Percentiles rank a stretch among this genome's conserved stretches.
Evolutionary conservation across 345 rosid genomes (phyloP).

Genomic region (Hevea brasiliensis): DNA sequence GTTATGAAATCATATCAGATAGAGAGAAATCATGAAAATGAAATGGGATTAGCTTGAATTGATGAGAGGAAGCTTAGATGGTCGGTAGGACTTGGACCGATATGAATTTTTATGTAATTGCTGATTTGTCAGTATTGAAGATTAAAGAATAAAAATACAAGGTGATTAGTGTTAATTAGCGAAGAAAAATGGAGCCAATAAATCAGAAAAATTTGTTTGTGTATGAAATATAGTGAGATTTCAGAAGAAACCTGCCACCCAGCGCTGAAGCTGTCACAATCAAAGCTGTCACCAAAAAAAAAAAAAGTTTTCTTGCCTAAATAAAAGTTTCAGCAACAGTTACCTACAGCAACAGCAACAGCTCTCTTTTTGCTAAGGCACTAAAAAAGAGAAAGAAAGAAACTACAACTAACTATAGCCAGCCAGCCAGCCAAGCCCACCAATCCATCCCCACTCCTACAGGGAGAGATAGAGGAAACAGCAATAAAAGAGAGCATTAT

Average conservation of each 20-base stretch:
- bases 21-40: too few relatives aligned
- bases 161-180: background rate
- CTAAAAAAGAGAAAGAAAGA: conserved; percentile 23
- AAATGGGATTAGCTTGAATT: too few relatives aligned
- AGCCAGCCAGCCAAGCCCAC: conserved; percentile 15
- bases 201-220: conserved; percentile 3
- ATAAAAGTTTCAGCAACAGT: conserved; percentile 20
- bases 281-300: background rate
- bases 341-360: conserved; percentile 12
- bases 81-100: too few relatives aligned
- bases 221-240: background rate
- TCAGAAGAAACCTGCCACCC: background rate
- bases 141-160: too few relatives aligned
- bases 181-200: background rate
- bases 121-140: too few relatives aligned
- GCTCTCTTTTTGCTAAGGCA: conserved; percentile 22
- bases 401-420: conserved; percentile 1
- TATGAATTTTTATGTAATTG: too few relatives aligned
- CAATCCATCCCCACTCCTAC: conserved; percentile 3
- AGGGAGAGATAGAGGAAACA: background rate
- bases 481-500: background rate
- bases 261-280: conserved; percentile 9
- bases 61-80: too few relatives aligned
- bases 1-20: too few relatives aligned
- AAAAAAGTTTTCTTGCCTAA: background rate